phyloP scores from a whole-genome alignment of 2,329 filamentous ascomycete species.

The Emergomyces africanus region DNA sequence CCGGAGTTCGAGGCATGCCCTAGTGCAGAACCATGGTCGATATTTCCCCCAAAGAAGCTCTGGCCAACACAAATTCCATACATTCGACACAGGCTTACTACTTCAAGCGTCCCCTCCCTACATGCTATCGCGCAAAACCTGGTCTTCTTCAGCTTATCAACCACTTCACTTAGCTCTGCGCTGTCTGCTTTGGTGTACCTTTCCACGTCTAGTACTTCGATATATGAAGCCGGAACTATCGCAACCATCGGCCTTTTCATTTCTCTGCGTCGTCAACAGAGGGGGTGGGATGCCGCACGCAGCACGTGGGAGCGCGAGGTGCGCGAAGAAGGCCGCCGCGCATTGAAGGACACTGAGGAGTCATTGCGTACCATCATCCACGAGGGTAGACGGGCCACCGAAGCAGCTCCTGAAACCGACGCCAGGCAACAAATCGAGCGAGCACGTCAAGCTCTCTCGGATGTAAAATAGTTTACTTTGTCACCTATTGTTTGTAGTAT shows the following conservation, averaged over 20 bases:
- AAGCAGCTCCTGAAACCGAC: constrained; percentile 22
- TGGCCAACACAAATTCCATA: constrained; percentile 67
- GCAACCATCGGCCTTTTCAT: constrained; percentile 46
- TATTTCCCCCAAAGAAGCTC: constrained; percentile 19
- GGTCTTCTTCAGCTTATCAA: constrained; percentile 62
- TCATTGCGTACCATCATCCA: constrained; percentile 35
- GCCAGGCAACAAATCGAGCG: constrained; percentile 33
- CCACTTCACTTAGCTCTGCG: constrained; percentile 50
- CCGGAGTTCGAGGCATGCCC: neutral
- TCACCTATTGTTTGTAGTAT: constrained; percentile 2
- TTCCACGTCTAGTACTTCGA: constrained; percentile 37
- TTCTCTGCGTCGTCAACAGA: constrained; percentile 45
- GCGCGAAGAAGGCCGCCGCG: constrained; percentile 44
- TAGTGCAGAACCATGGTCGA: neutral
- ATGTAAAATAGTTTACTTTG: constrained; percentile 13
- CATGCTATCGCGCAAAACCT: constrained; percentile 62
- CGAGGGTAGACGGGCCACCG: constrained; percentile 28
- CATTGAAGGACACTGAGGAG: constrained; percentile 42
- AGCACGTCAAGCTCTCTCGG: constrained; percentile 36
- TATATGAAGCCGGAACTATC: constrained; percentile 48
- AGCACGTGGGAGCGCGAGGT: constrained; percentile 40
- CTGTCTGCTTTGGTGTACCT: constrained; percentile 44
- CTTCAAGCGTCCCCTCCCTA: constrained; percentile 55
- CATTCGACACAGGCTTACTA: constrained; percentile 53
- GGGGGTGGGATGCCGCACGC: constrained; percentile 43